A percentile compares a stretch with the other conserved stretches of the same genome.
Conservation (phyloP, 2,329 filamentous ascomycete species). For the Aspergillus eucalypticola region DNA sequence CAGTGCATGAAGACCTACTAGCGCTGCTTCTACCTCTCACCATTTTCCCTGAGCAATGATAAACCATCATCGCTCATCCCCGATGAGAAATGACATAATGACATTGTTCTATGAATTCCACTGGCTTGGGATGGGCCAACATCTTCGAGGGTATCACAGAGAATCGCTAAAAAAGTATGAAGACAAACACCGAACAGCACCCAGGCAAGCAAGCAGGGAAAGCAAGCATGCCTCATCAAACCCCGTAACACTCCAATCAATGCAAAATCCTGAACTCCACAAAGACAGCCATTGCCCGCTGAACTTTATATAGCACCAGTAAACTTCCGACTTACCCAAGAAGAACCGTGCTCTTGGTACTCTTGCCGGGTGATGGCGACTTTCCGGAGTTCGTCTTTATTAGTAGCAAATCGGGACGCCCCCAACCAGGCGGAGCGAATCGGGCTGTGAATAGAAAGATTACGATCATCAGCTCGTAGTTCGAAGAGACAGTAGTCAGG, state of each 20-base stretch:
- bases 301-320: slow-evolving; percentile 36
- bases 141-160: slow-evolving; percentile 17
- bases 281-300: not conserved
- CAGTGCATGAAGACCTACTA: not conserved
- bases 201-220: not conserved
- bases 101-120: not conserved
- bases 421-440: slow-evolving; percentile 83
- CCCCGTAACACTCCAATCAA: not conserved
- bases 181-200: too few species aligned
- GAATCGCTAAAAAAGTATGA: not conserved
- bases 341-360: slow-evolving; percentile 81
- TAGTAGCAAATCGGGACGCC: slow-evolving; percentile 72
- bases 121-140: not conserved
- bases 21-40: not conserved
- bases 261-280: slow-evolving; percentile 5
- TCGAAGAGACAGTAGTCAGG: not conserved
- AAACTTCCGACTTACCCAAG: slow-evolving; percentile 75
- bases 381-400: slow-evolving; percentile 63
- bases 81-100: not conserved
- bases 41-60: too few species aligned
- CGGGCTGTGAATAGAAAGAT: slow-evolving; percentile 49
- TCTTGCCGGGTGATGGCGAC: slow-evolving; percentile 81
- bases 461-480: slow-evolving; percentile 10
- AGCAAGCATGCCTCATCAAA: slow-evolving; percentile 1
- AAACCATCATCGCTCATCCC: too few species aligned